Percentiles rank a stretch among this genome's conserved stretches.
Evolutionary conservation across 2,329 filamentous ascomycete species (phyloP).

Genomic region (Teratosphaeria destructans): DNA sequence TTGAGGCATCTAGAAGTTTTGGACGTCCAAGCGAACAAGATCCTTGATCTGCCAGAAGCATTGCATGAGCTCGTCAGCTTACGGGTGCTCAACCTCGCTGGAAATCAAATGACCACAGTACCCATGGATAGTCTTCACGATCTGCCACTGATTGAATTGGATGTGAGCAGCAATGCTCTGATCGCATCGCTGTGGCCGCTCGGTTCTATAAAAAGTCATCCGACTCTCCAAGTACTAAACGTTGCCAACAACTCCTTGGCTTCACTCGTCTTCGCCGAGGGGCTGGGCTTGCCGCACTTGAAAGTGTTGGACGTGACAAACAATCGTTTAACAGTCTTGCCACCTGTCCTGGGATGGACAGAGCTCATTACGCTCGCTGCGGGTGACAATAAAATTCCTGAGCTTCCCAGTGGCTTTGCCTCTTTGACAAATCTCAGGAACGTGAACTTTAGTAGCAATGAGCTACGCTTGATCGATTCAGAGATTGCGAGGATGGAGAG

Average conservation of each 20-base stretch:
- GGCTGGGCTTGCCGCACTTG: slow-evolving; percentile 58
- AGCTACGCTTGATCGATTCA: slow-evolving; percentile 64
- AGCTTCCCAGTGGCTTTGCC: slow-evolving; percentile 67
- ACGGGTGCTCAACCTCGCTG: slow-evolving; percentile 65
- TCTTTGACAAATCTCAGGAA: slow-evolving; percentile 58
- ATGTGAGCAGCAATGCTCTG: slow-evolving; percentile 68
- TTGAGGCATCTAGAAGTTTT: slow-evolving; percentile 65
- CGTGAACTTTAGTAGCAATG: slow-evolving; percentile 77
- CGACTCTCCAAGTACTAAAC: slow-evolving; percentile 64
- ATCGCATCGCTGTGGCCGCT: slow-evolving; percentile 60
- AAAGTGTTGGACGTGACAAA: slow-evolving; percentile 66
- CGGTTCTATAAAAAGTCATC: slow-evolving; percentile 35
- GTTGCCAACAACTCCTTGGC: slow-evolving; percentile 65
- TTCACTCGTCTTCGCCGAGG: slow-evolving; percentile 37
- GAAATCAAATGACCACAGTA: slow-evolving; percentile 64
- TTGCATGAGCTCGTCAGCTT: slow-evolving; percentile 59
- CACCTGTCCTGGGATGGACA: slow-evolving; percentile 63
- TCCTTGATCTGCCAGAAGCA: slow-evolving; percentile 58
- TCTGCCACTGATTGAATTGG: slow-evolving; percentile 63
- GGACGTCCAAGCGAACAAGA: slow-evolving; percentile 70
- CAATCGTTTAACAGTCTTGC: slow-evolving; percentile 66
- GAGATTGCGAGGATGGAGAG: slow-evolving; percentile 70
- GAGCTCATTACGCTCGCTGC: slow-evolving; percentile 63
- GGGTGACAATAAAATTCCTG: slow-evolving; percentile 69
- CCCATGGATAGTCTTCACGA: slow-evolving; percentile 59